Conservation (phyloP, 805 yeast species). For the Candida piceae region DNA sequence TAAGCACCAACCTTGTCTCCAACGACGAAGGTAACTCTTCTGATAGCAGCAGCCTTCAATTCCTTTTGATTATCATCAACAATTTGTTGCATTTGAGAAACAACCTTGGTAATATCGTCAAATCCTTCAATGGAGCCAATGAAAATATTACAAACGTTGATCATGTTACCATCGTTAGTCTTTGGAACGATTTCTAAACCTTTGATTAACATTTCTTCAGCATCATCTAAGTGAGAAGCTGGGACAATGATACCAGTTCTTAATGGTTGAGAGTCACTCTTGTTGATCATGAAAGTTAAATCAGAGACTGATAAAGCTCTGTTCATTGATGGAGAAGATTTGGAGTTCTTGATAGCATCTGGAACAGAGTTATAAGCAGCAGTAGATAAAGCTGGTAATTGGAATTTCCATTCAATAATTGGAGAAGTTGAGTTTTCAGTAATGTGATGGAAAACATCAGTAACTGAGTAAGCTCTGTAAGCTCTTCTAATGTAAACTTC, state of each 20-base stretch:
- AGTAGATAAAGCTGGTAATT: conserved; percentile 64
- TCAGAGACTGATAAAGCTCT: conserved; percentile 93
- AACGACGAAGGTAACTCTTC: conserved; percentile 90
- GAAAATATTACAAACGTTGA: conserved; percentile 80
- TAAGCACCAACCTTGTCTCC: conserved; percentile 81
- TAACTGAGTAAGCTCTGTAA: conserved; percentile 90
- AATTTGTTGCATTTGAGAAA: conserved; percentile 57
- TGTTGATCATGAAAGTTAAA: conserved; percentile 75
- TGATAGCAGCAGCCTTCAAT: conserved; percentile 63
- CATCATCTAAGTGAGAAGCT: conserved; percentile 78
- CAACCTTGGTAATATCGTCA: conserved; percentile 61
- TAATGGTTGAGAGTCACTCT: conserved; percentile 58
- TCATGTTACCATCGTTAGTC: conserved; percentile 39
- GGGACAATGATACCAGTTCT: conserved; percentile 86
- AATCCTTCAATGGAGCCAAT: conserved; percentile 72
- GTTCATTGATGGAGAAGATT: conserved; percentile 43
- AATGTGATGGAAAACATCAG: conserved; percentile 61
- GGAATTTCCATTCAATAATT: conserved; percentile 82
- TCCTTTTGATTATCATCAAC: conserved; percentile 67
- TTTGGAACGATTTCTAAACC: conserved; percentile 71
- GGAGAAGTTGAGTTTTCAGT: conserved; percentile 49
- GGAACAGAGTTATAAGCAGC: conserved; percentile 74
- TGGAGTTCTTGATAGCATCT: conserved; percentile 38
- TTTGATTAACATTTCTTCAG: conserved; percentile 73
- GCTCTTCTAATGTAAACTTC: conserved; percentile 96